Percentiles rank a stretch among this genome's conserved stretches.
Conservation (phyloP, 148 eudicot genomes). For the Persicaria maculosa region DNA sequence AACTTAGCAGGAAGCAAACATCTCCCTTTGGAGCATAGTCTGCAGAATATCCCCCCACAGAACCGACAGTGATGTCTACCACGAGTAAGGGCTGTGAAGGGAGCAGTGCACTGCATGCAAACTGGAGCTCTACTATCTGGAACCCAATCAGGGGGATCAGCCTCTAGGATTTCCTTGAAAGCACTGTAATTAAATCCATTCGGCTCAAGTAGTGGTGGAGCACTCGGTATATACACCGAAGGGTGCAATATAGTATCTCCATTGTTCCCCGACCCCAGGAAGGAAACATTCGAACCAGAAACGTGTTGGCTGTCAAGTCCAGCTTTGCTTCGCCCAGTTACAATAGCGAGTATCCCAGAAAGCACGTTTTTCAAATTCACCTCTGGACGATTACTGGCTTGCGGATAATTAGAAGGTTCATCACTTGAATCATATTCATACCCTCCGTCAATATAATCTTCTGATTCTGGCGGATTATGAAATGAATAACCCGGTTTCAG, state of each 20-base stretch:
- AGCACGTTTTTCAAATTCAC: conserved; percentile 86
- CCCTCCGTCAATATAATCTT: conserved; percentile 53
- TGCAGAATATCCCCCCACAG: conserved; percentile 93
- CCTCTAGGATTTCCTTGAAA: conserved; percentile 80
- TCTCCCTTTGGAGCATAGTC: conserved; percentile 85
- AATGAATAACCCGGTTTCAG: conserved; percentile 30
- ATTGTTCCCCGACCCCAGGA: conserved; percentile 73
- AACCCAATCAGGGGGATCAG: conserved; percentile 99
- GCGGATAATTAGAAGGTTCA: conserved; percentile 30
- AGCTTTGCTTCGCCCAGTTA: conserved; percentile 70
- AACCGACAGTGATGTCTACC: conserved; percentile 94
- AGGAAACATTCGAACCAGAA: conserved; percentile 64
- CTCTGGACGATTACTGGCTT: conserved; percentile 48
- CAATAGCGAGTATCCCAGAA: conserved; percentile 68
- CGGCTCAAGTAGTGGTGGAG: conserved; percentile 85
- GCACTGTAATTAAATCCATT: conserved; percentile 53
- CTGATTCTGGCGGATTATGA: conserved; percentile 43
- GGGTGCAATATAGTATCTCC: conserved; percentile 79
- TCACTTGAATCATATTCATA: conserved; percentile 60
- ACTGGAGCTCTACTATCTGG: conserved; percentile 74
- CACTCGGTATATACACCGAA: conserved; percentile 94
- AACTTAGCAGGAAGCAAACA: conserved; percentile 92
- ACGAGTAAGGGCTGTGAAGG: conserved; percentile 17
- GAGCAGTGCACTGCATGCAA: conserved; percentile 92
- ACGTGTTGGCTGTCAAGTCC: conserved; percentile 24